phyloP scores from a whole-genome alignment of 202 grass and related monocot genomes.

The Digitaria exilis region DNA sequence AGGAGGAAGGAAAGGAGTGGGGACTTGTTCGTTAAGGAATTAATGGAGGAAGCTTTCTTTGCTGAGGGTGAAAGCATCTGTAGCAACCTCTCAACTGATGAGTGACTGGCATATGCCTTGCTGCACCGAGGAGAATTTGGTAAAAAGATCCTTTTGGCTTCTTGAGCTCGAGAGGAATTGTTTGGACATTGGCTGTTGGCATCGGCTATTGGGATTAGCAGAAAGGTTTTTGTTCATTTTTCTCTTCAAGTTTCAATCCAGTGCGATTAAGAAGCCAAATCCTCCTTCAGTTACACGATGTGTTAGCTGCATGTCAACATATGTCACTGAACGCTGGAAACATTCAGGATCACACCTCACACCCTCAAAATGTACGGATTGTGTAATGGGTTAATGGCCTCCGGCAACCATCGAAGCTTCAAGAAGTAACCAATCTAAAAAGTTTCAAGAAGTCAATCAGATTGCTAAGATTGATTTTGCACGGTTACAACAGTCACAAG shows the following conservation, averaged over 20 bases:
- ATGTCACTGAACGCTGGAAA: not conserved
- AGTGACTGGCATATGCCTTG: slow-evolving; percentile 23
- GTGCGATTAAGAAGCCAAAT: not conserved
- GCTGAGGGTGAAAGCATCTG: not conserved
- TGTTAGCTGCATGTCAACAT: not conserved
- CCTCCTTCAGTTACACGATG: not conserved
- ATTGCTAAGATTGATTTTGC: not conserved
- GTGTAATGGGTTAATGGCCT: not conserved
- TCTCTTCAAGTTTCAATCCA: not conserved
- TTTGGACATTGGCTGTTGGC: not conserved
- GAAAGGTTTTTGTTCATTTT: not conserved
- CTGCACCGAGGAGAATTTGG: not conserved
- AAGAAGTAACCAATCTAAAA: not conserved
- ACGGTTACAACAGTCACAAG: not conserved
- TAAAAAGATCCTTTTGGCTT: not conserved
- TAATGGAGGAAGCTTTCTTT: not conserved
- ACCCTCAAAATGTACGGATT: not conserved
- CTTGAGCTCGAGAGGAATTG: not conserved
- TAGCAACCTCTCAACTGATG: not conserved
- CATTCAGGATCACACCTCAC: not conserved
- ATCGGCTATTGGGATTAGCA: not conserved
- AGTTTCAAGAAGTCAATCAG: not conserved
- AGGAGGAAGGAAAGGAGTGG: not conserved
- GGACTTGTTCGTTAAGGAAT: not conserved
- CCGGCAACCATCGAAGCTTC: not conserved